Conservation (phyloP, 441 rosid genomes). For the Croton setiger region DNA sequence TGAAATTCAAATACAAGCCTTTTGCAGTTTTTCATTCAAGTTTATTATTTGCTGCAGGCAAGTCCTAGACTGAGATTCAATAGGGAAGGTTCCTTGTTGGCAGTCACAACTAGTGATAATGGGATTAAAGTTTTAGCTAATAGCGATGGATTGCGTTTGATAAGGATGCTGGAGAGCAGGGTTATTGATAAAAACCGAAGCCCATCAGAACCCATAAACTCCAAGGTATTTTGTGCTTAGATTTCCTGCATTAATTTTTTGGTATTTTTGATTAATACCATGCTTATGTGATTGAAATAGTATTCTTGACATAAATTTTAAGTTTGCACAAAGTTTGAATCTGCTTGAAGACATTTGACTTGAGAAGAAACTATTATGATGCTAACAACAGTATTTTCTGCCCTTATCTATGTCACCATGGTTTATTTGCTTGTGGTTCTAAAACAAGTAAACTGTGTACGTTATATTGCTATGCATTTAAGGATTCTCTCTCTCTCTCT, state of each 20-base stretch:
- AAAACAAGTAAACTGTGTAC: neutral
- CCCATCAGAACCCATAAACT: constrained; percentile 40
- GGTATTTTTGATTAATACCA: neutral
- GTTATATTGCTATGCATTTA: neutral
- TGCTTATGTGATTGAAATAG: constrained; percentile 3
- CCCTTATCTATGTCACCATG: neutral
- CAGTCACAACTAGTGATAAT: constrained; percentile 61
- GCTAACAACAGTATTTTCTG: neutral
- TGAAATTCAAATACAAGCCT: neutral
- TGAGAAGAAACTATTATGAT: neutral
- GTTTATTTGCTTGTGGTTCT: neutral
- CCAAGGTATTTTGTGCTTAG: constrained; percentile 37
- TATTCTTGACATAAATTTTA: neutral
- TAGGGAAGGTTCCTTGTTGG: constrained; percentile 76
- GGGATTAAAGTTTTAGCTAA: constrained; percentile 67
- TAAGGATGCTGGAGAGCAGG: constrained; percentile 51
- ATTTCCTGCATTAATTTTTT: neutral
- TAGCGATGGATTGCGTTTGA: constrained; percentile 47
- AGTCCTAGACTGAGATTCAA: constrained; percentile 73
- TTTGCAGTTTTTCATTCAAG: constrained; percentile 8
- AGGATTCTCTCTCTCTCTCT: neutral
- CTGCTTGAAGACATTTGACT: neutral
- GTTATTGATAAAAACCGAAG: constrained; percentile 40
- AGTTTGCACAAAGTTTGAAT: neutral
- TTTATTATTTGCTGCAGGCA: constrained; percentile 43